A percentile compares a stretch with the other conserved stretches of the same genome.
phyloP scores from a whole-genome alignment of 78 protist species.

The Dictyostelium intermedium region DNA sequence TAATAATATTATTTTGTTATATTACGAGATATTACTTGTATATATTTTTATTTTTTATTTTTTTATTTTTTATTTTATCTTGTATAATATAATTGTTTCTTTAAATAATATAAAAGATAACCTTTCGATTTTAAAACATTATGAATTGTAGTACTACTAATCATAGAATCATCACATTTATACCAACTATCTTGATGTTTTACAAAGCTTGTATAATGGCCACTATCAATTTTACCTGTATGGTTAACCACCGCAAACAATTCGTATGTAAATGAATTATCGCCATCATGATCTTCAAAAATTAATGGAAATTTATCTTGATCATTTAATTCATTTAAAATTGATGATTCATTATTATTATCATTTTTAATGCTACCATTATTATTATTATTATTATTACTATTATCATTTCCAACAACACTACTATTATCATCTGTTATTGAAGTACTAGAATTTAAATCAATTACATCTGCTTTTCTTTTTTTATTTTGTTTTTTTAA shows the following conservation, averaged over 20 bases:
- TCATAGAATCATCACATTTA: conserved; percentile 79
- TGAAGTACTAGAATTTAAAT: background rate
- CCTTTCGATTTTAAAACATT: conserved; percentile 73
- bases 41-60: background rate
- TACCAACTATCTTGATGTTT: conserved; percentile 65
- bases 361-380: background rate
- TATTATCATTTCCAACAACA: background rate
- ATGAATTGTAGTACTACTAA: conserved; percentile 37
- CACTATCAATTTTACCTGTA: conserved; percentile 75
- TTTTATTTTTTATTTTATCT: background rate
- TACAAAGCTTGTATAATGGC: conserved; percentile 79
- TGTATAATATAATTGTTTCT: conserved; percentile 50
- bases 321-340: background rate
- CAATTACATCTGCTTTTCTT: background rate
- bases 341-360: background rate
- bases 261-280: conserved; percentile 51
- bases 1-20: background rate
- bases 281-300: background rate
- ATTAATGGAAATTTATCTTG: background rate
- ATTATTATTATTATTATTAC: background rate
- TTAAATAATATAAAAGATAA: conserved; percentile 55
- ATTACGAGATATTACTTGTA: background rate
- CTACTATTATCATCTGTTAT: background rate
- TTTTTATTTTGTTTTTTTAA: background rate
- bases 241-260: conserved; percentile 80